A percentile compares a stretch with the other conserved stretches of the same genome.
phyloP scores from a whole-genome alignment of 352 stramenopile species.

The Globisporangium uncinulatum region DNA sequence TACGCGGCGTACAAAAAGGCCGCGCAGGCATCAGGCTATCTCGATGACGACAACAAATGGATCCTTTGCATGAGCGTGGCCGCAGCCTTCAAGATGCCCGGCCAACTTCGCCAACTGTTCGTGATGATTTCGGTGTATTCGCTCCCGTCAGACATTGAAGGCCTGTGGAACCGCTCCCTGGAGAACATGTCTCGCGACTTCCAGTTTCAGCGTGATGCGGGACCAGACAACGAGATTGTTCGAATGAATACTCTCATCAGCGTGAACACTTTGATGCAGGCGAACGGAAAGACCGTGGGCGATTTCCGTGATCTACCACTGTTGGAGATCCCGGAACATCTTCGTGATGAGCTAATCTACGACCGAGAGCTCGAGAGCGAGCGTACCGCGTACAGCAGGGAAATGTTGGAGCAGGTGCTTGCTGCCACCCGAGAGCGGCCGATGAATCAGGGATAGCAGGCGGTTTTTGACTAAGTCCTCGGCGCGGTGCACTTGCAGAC shows the following conservation, averaged over 20 bases:
- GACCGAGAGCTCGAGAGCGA: neutral
- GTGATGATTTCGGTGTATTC: constrained; percentile 22
- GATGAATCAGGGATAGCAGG: neutral
- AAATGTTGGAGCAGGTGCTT: constrained; percentile 16
- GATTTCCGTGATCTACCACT: neutral
- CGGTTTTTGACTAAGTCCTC: neutral
- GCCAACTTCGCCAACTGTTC: constrained; percentile 29
- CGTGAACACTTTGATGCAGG: neutral
- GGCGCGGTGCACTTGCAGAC: neutral
- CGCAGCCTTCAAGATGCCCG: constrained; percentile 12
- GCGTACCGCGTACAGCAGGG: constrained; percentile 9
- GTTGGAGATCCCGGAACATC: constrained; percentile 2
- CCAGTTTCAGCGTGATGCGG: neutral
- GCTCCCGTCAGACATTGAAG: constrained; percentile 6
- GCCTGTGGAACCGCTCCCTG: constrained; percentile 18
- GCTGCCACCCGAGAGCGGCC: neutral
- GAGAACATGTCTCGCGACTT: constrained; percentile 14
- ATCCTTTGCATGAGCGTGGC: constrained; percentile 16
- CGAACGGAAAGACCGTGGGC: neutral
- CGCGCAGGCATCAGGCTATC: constrained; percentile 7
- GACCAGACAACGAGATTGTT: neutral
- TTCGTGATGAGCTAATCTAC: neutral
- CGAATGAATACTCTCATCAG: neutral
- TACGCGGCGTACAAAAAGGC: too few relatives aligned
- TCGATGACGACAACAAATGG: constrained; percentile 20